phyloP scores from a whole-genome alignment of 768 basidiomycete genomes.

The Rhizopogon sp. region DNA sequence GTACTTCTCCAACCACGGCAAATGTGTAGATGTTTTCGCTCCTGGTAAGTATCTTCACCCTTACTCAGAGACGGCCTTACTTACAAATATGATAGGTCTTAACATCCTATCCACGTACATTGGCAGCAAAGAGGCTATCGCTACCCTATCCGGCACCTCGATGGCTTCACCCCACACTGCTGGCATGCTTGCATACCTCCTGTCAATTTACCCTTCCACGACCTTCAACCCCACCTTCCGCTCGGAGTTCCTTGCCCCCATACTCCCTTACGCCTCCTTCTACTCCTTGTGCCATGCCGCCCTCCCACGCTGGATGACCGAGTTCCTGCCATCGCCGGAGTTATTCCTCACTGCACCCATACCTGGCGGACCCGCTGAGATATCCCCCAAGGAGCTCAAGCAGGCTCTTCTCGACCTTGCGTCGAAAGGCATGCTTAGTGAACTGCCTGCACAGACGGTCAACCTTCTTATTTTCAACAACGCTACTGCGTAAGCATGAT shows the following conservation, averaged over 20 bases:
- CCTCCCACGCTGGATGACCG: slow-evolving; percentile 54
- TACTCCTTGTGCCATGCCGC: slow-evolving; percentile 51
- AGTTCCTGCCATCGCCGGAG: slow-evolving; percentile 50
- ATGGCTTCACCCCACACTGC: slow-evolving; percentile 95
- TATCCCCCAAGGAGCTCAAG: slow-evolving; percentile 77
- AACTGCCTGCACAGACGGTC: slow-evolving; percentile 45
- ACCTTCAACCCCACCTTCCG: slow-evolving; percentile 52
- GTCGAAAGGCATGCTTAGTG: slow-evolving; percentile 42
- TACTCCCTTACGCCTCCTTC: slow-evolving; percentile 36
- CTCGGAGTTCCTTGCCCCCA: slow-evolving; percentile 31
- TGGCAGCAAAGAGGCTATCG: slow-evolving; percentile 51
- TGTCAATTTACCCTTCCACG: slow-evolving; percentile 77
- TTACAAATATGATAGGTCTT: slow-evolving; percentile 38
- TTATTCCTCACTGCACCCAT: slow-evolving; percentile 41
- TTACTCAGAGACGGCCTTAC: neutral
- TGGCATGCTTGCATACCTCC: slow-evolving; percentile 86
- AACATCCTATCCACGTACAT: slow-evolving; percentile 91
- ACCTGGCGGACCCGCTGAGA: slow-evolving; percentile 30
- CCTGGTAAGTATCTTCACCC: slow-evolving; percentile 46
- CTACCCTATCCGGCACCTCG: slow-evolving; percentile 84
- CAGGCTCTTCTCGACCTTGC: slow-evolving; percentile 61
- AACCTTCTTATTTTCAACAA: slow-evolving; percentile 85
- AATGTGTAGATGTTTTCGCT: slow-evolving; percentile 90
- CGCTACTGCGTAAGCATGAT: slow-evolving; percentile 36
- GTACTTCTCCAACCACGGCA: slow-evolving; percentile 89